These are phyloP conservation scores for Stenocarpella maydis DNA, from an alignment of 2,329 filamentous ascomycete genomes.

Conservation along the genomic window DNA sequence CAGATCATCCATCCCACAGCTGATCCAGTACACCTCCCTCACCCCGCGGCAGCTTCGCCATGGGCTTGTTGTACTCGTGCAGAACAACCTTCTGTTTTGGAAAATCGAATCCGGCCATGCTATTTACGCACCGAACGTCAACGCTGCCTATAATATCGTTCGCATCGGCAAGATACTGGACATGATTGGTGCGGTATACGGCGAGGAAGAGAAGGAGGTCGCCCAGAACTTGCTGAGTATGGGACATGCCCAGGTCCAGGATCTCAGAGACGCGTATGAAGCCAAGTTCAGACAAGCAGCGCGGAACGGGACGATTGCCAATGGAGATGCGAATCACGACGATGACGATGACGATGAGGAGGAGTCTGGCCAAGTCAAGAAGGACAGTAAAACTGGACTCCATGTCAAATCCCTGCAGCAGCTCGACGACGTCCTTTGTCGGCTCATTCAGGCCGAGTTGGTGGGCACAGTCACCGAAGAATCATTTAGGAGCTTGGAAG, in stretches of 20 bases:
- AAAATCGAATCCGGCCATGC: constrained; percentile 70
- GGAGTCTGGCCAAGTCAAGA: constrained; percentile 47
- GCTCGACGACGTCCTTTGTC: constrained; percentile 59
- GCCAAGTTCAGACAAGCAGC: constrained; percentile 44
- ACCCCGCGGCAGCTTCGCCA: constrained; percentile 79
- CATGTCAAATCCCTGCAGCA: constrained; percentile 56
- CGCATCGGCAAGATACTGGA: constrained; percentile 84
- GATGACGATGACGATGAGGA: constrained; percentile 45
- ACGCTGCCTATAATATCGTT: constrained; percentile 81
- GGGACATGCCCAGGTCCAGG: constrained; percentile 77
- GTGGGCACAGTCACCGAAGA: constrained; percentile 68
- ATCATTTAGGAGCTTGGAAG: constrained; percentile 68
- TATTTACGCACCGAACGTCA: constrained; percentile 84
- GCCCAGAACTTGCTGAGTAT: constrained; percentile 78
- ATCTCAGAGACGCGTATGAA: constrained; percentile 71
- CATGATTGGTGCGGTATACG: constrained; percentile 76
- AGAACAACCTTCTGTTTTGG: constrained; percentile 86
- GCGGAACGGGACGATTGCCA: constrained; percentile 27
- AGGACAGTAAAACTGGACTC: constrained; percentile 40
- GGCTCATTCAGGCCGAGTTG: constrained; percentile 70
- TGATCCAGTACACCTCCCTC: constrained; percentile 77
- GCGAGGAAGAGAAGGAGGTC: constrained; percentile 76
- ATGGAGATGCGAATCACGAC: constrained; percentile 37
- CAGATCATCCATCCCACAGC: constrained; percentile 73
- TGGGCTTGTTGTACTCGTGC: constrained; percentile 83